Percentiles rank a stretch among this genome's conserved stretches.
These are phyloP conservation scores for Yamadazyma buinensis DNA, from an alignment of 1,139 yeast genomes.

Conservation along the genomic window DNA sequence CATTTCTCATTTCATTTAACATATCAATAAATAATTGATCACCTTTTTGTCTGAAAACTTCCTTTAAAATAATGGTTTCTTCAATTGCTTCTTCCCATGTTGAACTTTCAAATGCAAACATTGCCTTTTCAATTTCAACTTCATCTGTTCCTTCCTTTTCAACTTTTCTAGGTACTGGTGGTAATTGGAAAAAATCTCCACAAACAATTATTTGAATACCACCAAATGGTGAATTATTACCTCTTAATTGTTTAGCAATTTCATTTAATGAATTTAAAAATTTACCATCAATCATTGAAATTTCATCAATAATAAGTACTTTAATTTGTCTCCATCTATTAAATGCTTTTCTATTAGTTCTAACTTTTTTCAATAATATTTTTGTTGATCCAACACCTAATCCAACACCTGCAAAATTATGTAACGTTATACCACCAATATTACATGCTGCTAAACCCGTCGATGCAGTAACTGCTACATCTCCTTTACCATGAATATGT, in stretches of 20 bases:
- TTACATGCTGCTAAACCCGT: conserved; percentile 93
- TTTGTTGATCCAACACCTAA: conserved; percentile 47
- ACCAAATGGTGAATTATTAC: conserved; percentile 64
- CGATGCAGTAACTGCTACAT: conserved; percentile 84
- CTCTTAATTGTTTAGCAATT: conserved; percentile 57
- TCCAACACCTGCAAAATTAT: conserved; percentile 85
- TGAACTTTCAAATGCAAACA: conserved; percentile 74
- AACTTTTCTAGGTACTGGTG: conserved; percentile 57
- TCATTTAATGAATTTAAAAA: conserved; percentile 67
- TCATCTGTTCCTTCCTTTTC: conserved; percentile 21
- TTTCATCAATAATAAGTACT: conserved; percentile 79
- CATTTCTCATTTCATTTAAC: conserved; percentile 85
- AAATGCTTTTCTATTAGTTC: conserved; percentile 47
- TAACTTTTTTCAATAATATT: conserved; percentile 51
- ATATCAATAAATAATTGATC: conserved; percentile 73
- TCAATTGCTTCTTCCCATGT: conserved; percentile 69
- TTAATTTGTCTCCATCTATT: conserved; percentile 60
- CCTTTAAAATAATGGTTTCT: conserved; percentile 64
- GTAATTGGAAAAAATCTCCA: conserved; percentile 90
- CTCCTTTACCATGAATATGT: conserved; percentile 39
- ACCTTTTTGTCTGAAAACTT: conserved; percentile 90
- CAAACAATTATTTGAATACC: conserved; percentile 82
- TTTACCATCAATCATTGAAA: conserved; percentile 83
- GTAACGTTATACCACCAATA: conserved; percentile 83
- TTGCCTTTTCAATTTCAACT: conserved; percentile 18